Percentiles rank a stretch among this genome's conserved stretches.
These are phyloP conservation scores for Colletotrichum agaves DNA, from an alignment of 2,329 filamentous ascomycete genomes.

Conservation along the genomic window DNA sequence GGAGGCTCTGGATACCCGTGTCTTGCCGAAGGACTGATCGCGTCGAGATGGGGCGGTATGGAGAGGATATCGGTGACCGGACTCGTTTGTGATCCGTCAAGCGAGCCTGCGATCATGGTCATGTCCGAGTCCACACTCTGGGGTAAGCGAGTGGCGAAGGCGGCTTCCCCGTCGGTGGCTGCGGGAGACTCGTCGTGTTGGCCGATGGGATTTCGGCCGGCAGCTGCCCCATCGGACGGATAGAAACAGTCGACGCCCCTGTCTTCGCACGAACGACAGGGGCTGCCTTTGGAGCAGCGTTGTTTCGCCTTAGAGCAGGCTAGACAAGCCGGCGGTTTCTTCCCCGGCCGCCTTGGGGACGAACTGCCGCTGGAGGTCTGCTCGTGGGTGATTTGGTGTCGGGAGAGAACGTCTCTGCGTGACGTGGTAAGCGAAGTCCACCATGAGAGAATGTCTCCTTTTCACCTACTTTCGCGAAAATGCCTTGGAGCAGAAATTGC, in stretches of 20 bases:
- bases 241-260: not conserved
- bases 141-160: not conserved
- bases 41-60: not conserved
- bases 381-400: not conserved
- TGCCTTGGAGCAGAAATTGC: not conserved
- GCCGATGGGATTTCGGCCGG: not conserved
- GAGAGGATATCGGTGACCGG: not conserved
- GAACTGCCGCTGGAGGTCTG: not conserved
- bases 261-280: not conserved
- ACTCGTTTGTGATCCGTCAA: not conserved
- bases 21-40: not conserved
- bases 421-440: not conserved
- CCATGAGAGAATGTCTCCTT: rapidly evolving
- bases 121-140: not conserved
- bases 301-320: not conserved
- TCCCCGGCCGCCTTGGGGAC: not conserved
- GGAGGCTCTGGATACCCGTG: rapidly evolving
- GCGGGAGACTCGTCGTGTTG: not conserved
- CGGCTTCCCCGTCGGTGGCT: not conserved
- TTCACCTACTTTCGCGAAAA: not conserved
- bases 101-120: not conserved
- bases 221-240: not conserved
- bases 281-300: not conserved
- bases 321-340: not conserved
- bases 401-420: not conserved